Conservation (phyloP, 768 basidiomycete genomes). For the Termitomyces sp. region DNA sequence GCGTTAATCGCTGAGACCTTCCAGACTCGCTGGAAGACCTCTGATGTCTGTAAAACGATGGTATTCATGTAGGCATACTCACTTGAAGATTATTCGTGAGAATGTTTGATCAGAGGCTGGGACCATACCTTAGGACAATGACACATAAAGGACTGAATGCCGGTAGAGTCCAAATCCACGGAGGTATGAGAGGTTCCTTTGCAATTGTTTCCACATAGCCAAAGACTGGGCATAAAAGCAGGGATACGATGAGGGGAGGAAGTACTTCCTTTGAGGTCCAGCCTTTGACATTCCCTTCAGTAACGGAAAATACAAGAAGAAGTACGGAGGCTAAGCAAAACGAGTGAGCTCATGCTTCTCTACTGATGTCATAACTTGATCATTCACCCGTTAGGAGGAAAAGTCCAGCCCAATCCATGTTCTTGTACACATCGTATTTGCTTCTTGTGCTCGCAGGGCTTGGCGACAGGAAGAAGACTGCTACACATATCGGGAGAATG, state of each 20-base stretch:
- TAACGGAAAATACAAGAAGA: conserved; percentile 31
- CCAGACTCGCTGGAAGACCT: conserved; percentile 34
- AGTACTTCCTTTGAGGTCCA: conserved; percentile 39
- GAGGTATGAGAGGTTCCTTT: conserved; percentile 27
- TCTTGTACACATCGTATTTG: conserved; percentile 4
- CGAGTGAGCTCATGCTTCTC: not conserved
- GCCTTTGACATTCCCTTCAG: conserved; percentile 36
- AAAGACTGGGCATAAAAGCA: conserved; percentile 32
- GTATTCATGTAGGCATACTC: conserved; percentile 34
- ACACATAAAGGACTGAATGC: conserved; percentile 33
- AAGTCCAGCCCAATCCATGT: conserved; percentile 11
- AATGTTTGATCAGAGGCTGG: not conserved
- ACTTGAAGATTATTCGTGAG: conserved; percentile 19
- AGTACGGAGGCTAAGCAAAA: conserved; percentile 17
- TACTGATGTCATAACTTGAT: conserved; percentile 7
- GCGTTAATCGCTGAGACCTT: conserved; percentile 26
- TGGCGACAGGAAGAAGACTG: conserved; percentile 21
- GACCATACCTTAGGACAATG: not conserved
- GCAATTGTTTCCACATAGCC: conserved; percentile 15
- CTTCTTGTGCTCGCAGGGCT: conserved; percentile 17
- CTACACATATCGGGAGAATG: conserved; percentile 23
- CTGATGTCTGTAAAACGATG: conserved; percentile 26
- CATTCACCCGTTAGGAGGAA: conserved; percentile 22
- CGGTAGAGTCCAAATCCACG: conserved; percentile 31
- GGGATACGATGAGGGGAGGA: conserved; percentile 35